Percentiles rank a stretch among this genome's conserved stretches.
These are phyloP conservation scores for Juncus effusus DNA, from an alignment of 176 grass and related monocot genomes.

Conservation along the genomic window DNA sequence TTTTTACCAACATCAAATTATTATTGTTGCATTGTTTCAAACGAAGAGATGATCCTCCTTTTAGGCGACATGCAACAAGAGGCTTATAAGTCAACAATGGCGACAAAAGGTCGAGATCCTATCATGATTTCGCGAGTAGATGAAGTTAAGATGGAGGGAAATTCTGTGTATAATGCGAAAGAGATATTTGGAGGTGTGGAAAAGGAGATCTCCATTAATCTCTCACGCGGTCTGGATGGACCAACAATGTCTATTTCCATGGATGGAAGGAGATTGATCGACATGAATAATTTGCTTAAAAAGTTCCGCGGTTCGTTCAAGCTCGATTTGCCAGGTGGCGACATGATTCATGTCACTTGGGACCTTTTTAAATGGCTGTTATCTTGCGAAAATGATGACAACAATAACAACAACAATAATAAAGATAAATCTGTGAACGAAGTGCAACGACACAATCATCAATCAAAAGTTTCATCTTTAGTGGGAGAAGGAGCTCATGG, in stretches of 20 bases:
- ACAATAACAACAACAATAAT: neutral
- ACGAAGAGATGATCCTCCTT: conserved; percentile 17
- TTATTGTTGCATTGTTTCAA: neutral
- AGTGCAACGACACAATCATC: neutral
- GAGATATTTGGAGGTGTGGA: neutral
- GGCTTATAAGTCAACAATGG: conserved; percentile 12
- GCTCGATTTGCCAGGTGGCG: conserved; percentile 7
- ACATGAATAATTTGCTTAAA: conserved; percentile 14
- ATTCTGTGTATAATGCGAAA: conserved; percentile 1
- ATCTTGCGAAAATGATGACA: neutral
- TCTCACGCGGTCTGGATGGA: conserved; percentile 3
- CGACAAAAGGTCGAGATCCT: neutral
- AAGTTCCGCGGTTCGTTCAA: conserved; percentile 13
- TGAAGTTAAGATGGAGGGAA: conserved; percentile 4
- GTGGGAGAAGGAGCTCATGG: neutral
- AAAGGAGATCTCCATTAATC: conserved; percentile 2
- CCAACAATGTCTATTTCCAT: conserved; percentile 7
- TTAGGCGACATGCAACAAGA: conserved; percentile 3
- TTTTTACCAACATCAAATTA: conserved; percentile 4
- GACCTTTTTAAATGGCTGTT: conserved; percentile 20
- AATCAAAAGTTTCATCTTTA: too few species aligned
- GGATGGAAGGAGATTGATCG: conserved; percentile 7
- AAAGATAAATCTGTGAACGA: neutral
- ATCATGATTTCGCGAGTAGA: conserved; percentile 1
- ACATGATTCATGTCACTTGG: conserved; percentile 5